phyloP scores from a whole-genome alignment of 805 yeast species.

The Ogataea dorogensis region DNA sequence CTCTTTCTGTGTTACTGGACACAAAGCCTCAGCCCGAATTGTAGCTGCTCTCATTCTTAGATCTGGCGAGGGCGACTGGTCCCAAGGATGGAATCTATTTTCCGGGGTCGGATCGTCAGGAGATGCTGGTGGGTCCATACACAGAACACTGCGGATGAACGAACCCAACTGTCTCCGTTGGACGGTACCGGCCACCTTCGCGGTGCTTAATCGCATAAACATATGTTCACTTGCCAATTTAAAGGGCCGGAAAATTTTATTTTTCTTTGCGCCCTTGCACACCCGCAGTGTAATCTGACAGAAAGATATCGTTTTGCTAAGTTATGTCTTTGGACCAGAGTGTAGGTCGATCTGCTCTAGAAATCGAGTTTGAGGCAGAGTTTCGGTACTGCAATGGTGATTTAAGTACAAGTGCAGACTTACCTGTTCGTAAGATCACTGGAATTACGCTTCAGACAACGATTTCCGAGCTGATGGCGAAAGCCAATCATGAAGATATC shows the following conservation, averaged over 20 bases:
- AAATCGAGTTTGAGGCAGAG: slow-evolving; percentile 19
- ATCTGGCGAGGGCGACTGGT: slow-evolving; percentile 84
- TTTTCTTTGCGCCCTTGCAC: slow-evolving; percentile 1
- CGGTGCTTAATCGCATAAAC: slow-evolving; percentile 6
- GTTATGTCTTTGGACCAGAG: slow-evolving; percentile 5
- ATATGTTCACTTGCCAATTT: too few species aligned
- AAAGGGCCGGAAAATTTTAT: slow-evolving; percentile 12
- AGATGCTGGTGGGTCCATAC: slow-evolving; percentile 60
- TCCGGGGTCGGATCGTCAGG: slow-evolving; percentile 68
- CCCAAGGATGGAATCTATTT: slow-evolving; percentile 85
- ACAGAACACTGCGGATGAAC: slow-evolving; percentile 37
- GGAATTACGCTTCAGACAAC: slow-evolving; percentile 20
- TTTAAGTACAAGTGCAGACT: slow-evolving; percentile 1
- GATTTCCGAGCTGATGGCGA: slow-evolving; percentile 14
- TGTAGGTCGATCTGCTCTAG: slow-evolving; percentile 11
- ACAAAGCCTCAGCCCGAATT: slow-evolving; percentile 80
- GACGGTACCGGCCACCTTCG: slow-evolving; percentile 1
- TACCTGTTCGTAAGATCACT: slow-evolving; percentile 3
- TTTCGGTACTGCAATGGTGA: slow-evolving; percentile 10
- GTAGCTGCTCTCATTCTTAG: slow-evolving; percentile 88
- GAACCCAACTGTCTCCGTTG: slow-evolving; percentile 24
- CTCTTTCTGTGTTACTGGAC: slow-evolving; percentile 84
- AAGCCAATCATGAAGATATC: slow-evolving; percentile 9
- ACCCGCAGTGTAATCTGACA: slow-evolving; percentile 5
- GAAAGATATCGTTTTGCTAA: neutral